These are phyloP conservation scores for Penicillium sp. DNA, from an alignment of 2,329 filamentous ascomycete species.

Conservation along the genomic window DNA sequence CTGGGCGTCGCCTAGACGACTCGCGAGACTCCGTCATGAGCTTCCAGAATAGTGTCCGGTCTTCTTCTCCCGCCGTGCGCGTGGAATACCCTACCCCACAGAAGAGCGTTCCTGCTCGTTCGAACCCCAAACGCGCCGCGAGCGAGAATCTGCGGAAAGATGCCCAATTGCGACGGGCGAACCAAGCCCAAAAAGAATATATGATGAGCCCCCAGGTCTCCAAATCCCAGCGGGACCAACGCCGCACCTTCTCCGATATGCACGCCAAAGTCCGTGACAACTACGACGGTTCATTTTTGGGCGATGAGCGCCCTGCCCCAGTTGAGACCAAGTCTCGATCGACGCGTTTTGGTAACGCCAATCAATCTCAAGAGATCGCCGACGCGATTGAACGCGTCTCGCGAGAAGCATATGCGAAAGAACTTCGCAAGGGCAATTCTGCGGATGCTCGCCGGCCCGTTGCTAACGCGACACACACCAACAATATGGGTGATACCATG, in stretches of 20 bases:
- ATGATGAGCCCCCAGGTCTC: slow-evolving; percentile 40
- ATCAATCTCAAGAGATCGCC: slow-evolving; percentile 42
- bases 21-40: slow-evolving; percentile 53
- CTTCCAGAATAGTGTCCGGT: slow-evolving; percentile 46
- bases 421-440: slow-evolving; percentile 29
- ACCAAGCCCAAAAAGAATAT: slow-evolving; percentile 40
- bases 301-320: slow-evolving; percentile 50
- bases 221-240: slow-evolving; percentile 39
- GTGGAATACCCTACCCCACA: slow-evolving; percentile 41
- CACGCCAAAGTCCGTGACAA: slow-evolving; percentile 54
- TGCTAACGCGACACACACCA: slow-evolving; percentile 28
- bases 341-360: slow-evolving; percentile 56
- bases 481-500: slow-evolving; percentile 46
- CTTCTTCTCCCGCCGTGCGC: slow-evolving; percentile 41
- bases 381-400: slow-evolving; percentile 42
- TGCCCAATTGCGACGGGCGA: slow-evolving; percentile 42
- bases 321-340: slow-evolving; percentile 47
- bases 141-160: slow-evolving; percentile 44
- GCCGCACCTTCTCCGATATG: slow-evolving; percentile 56
- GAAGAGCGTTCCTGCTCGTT: slow-evolving; percentile 33
- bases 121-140: slow-evolving; percentile 28
- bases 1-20: slow-evolving; percentile 42
- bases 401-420: slow-evolving; percentile 34
- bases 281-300: slow-evolving; percentile 53
- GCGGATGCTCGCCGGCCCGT: slow-evolving; percentile 24